Conservation (phyloP, 2,329 filamentous ascomycete species). For the Orbilia quercus region DNA sequence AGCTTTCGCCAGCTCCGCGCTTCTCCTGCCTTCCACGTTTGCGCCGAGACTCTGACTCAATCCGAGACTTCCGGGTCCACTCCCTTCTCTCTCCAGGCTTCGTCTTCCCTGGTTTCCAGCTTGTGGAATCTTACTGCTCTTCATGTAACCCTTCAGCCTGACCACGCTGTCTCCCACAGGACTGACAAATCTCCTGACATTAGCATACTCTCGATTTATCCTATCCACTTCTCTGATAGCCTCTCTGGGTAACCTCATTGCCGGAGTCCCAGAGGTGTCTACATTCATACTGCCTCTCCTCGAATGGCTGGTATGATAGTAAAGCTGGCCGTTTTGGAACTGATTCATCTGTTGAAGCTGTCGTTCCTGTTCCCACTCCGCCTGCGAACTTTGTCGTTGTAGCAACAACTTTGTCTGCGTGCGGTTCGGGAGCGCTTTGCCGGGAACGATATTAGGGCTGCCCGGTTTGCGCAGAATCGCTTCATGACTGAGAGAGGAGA, state of each 20-base stretch:
- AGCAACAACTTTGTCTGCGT: slow-evolving; percentile 52
- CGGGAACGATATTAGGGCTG: slow-evolving; percentile 52
- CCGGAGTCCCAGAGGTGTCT: slow-evolving; percentile 13
- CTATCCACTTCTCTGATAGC: slow-evolving; percentile 49
- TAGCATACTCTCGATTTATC: slow-evolving; percentile 53
- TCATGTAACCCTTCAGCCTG: slow-evolving; percentile 38
- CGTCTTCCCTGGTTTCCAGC: slow-evolving; percentile 14
- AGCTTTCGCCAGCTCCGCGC: slow-evolving; percentile 19
- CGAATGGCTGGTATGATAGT: slow-evolving; percentile 49
- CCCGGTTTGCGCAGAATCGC: slow-evolving; percentile 52
- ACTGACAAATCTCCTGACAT: slow-evolving; percentile 48
- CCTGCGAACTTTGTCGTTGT: slow-evolving; percentile 51
- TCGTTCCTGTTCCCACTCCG: slow-evolving; percentile 48
- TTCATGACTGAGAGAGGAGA: slow-evolving; percentile 49
- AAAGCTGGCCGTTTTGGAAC: slow-evolving; percentile 46
- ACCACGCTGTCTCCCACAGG: slow-evolving; percentile 50
- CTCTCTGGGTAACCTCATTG: slow-evolving; percentile 30
- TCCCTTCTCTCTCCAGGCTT: slow-evolving; percentile 51
- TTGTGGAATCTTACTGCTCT: slow-evolving; percentile 42
- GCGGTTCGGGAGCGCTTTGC: slow-evolving; percentile 47
- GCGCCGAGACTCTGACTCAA: slow-evolving; percentile 53
- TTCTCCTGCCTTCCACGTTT: slow-evolving; percentile 35
- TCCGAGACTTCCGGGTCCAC: slow-evolving; percentile 42
- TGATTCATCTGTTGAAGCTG: slow-evolving; percentile 38
- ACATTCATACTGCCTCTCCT: slow-evolving; percentile 54